Evolutionary conservation across 495 filamentous ascomycete genomes (phyloP), one percentile per base, ranked within the genome.

Genomic region (Amphirosellinia nigrospora): DNA sequence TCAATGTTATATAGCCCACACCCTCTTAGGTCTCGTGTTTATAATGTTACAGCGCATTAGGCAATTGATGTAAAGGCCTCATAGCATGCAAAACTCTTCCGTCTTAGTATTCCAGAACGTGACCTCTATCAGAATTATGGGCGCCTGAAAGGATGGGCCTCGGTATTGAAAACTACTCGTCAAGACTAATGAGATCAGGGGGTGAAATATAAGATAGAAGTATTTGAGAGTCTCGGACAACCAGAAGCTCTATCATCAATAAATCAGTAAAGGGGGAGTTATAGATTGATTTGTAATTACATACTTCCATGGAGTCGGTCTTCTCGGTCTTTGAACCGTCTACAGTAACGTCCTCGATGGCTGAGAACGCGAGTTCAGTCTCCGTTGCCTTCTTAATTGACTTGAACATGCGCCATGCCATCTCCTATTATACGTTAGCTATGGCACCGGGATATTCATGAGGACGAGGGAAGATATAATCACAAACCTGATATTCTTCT

Each of bases 101-200:
- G 9, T 39, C 36, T 23, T 4, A 26, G 21, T 19, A 41, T 41
- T 11, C 11, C 21, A 4, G 21, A 60, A 23, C 8, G 28, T 43
- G 34, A 1, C 7, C 36, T 41, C 36, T 28, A 8, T 15, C 36
- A 26, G 21, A 21, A 19, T 71, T 23, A 73, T 3, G 77, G 74
- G 45, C 84, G 74, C 65, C 79, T 81, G 28, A 97, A 84, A 9
- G 91, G 89, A 79, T 96, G 94, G 2, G 92, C 94, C 81, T 96
- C 94, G 0, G 93, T 97, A 77, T 96, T 97, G 70, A 96, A 90
- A 9, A 97, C 91, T 92, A 87, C 34, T 93, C 84, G 70, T 93
- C 89, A 75, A 96, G 79, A 77, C 85, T 92, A 50, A 94, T 82
- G 39, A 89, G 70, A 64, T 87, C 84, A 0, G 91, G 88, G 62